Evolutionary conservation across 2,329 filamentous ascomycete genomes (phyloP).

Genomic region (Phialophora verrucosa): DNA sequence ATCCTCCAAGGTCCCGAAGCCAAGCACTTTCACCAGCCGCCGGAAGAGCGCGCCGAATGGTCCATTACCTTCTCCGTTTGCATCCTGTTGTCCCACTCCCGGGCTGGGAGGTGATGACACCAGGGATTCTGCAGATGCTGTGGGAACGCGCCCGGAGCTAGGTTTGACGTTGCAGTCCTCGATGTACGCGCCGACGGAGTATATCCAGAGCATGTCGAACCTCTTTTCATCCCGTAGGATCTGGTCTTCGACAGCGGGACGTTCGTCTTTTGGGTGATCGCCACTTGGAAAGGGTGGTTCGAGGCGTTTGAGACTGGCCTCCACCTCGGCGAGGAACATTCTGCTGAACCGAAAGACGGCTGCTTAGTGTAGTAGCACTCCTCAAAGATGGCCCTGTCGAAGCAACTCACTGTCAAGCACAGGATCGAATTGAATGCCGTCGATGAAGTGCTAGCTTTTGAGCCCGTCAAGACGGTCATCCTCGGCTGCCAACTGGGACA

Average conservation of each 20-base stretch:
- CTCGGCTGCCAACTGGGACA: neutral
- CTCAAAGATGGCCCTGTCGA: conserved; percentile 3
- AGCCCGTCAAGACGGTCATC: neutral
- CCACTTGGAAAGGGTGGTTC: neutral
- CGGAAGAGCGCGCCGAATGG: neutral
- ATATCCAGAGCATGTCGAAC: conserved; percentile 17
- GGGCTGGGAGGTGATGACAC: neutral
- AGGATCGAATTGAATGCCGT: conserved; percentile 1
- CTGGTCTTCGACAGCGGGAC: neutral
- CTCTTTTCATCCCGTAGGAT: neutral
- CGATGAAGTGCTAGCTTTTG: neutral
- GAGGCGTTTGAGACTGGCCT: neutral
- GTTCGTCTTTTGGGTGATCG: neutral
- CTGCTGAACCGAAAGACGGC: neutral
- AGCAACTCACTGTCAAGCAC: conserved; percentile 2
- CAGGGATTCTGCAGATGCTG: neutral
- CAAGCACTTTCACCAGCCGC: neutral
- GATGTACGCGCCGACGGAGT: conserved; percentile 12
- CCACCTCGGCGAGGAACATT: conserved; percentile 4
- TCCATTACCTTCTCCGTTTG: neutral
- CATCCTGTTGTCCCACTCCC: too few relatives aligned
- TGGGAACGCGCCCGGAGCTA: neutral
- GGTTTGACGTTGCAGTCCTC: neutral
- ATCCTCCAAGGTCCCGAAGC: neutral
- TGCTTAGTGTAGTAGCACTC: neutral